Evolutionary conservation across 2,329 filamentous ascomycete species (phyloP).

Genomic region (Fusarium oxysporum): DNA sequence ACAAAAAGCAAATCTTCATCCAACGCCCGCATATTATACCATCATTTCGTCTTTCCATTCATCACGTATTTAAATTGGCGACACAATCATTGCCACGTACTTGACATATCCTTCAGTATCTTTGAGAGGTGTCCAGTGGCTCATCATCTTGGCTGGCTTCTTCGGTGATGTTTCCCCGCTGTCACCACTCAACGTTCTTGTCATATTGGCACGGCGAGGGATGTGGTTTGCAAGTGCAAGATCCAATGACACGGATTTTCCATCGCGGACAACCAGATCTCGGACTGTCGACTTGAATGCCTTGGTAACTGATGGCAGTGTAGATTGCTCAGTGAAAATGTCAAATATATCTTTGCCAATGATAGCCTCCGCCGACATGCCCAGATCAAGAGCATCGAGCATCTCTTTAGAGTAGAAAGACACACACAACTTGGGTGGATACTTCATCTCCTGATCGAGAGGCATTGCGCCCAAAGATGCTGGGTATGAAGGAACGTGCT

Average conservation of each 20-base stretch:
- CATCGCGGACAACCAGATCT: slow-evolving; percentile 52
- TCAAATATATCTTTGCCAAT: slow-evolving; percentile 65
- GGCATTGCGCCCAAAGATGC: slow-evolving; percentile 41
- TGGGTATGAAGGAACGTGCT: slow-evolving; percentile 43
- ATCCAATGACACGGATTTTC: slow-evolving; percentile 51
- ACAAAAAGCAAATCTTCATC: background rate
- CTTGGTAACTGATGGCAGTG: slow-evolving; percentile 57
- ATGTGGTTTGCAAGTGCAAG: slow-evolving; percentile 46
- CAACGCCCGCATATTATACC: slow-evolving; percentile 6
- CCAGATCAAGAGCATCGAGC: slow-evolving; percentile 60
- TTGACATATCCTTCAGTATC: slow-evolving; percentile 41
- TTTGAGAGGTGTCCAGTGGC: slow-evolving; percentile 47
- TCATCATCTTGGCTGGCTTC: slow-evolving; percentile 44
- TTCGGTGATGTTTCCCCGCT: slow-evolving; percentile 29
- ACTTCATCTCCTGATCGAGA: slow-evolving; percentile 45
- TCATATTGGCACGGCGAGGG: slow-evolving; percentile 41
- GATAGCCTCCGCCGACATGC: slow-evolving; percentile 50
- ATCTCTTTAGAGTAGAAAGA: slow-evolving; percentile 61
- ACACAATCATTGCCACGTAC: slow-evolving; percentile 42
- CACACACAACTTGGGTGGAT: slow-evolving; percentile 53
- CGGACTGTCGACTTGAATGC: slow-evolving; percentile 59
- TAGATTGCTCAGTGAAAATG: slow-evolving; percentile 61
- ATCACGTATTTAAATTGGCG: slow-evolving; percentile 19
- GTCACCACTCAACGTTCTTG: slow-evolving; percentile 30
- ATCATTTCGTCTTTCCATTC: background rate